Percentiles rank a stretch among this genome's conserved stretches.
These are phyloP conservation scores for Clonostachys rhizophaga DNA, from an alignment of 2,329 filamentous ascomycete genomes.

Conservation along the genomic window DNA sequence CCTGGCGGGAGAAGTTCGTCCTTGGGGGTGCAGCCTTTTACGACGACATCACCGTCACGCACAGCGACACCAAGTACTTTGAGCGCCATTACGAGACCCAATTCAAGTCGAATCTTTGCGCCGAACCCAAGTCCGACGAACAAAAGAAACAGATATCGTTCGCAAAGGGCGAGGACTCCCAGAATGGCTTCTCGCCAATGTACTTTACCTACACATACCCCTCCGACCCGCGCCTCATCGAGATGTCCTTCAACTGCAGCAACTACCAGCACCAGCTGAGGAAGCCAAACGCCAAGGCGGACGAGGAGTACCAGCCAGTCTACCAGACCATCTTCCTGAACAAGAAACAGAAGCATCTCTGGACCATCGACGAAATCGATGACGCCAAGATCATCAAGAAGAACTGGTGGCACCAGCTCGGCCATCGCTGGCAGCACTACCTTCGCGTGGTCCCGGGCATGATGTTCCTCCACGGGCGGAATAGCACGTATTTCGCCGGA, in stretches of 20 bases:
- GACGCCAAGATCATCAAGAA: conserved; percentile 54
- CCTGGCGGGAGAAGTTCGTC: conserved; percentile 58
- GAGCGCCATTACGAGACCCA: conserved; percentile 62
- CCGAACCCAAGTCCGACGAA: conserved; percentile 33
- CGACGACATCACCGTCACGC: conserved; percentile 68
- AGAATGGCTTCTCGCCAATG: conserved; percentile 58
- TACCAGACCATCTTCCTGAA: conserved; percentile 69
- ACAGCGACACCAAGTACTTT: conserved; percentile 62
- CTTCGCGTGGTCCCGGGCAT: conserved; percentile 63
- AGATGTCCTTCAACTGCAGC: conserved; percentile 72
- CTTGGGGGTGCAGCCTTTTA: conserved; percentile 67
- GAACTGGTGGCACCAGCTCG: conserved; percentile 67
- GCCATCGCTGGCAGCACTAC: conserved; percentile 61
- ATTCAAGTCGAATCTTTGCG: conserved; percentile 46
- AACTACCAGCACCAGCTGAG: conserved; percentile 73
- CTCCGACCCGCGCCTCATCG: conserved; percentile 50
- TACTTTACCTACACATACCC: conserved; percentile 60
- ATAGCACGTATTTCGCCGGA: conserved; percentile 58
- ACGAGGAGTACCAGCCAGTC: conserved; percentile 47
- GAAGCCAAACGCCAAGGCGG: conserved; percentile 12
- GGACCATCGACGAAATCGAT: conserved; percentile 56
- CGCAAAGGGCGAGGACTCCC: conserved; percentile 36
- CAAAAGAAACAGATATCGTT: conserved; percentile 32
- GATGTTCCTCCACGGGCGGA: conserved; percentile 66
- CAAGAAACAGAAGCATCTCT: conserved; percentile 48